phyloP scores from a whole-genome alignment of 2,329 filamentous ascomycete genomes.

The Colletotrichum phormii region DNA sequence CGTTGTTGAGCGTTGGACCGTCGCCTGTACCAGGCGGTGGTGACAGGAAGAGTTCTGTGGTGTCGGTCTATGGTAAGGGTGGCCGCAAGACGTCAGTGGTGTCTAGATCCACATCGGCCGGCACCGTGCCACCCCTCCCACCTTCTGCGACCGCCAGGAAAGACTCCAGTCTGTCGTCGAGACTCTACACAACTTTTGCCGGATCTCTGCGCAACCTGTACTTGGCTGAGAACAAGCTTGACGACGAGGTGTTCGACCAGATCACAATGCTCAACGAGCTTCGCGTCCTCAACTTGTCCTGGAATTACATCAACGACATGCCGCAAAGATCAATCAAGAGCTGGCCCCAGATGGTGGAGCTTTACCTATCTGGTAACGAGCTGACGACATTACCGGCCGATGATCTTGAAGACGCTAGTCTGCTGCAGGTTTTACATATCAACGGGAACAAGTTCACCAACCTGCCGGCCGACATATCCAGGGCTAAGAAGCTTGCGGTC shows the following conservation, averaged over 20 bases:
- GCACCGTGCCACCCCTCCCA: constrained; percentile 61
- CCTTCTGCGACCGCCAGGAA: constrained; percentile 74
- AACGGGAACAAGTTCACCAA: constrained; percentile 99
- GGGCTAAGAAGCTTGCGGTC: constrained; percentile 90
- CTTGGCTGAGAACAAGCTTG: constrained; percentile 92
- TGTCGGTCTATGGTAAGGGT: constrained; percentile 82
- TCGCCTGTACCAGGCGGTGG: constrained; percentile 71
- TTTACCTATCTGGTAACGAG: constrained; percentile 96
- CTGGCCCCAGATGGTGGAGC: constrained; percentile 90
- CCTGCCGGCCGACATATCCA: constrained; percentile 92
- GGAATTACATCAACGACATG: constrained; percentile 94
- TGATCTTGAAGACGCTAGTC: constrained; percentile 89
- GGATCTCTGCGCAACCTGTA: constrained; percentile 86
- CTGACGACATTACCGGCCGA: constrained; percentile 91
- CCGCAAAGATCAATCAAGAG: constrained; percentile 88
- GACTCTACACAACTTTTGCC: constrained; percentile 87
- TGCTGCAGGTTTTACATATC: constrained; percentile 90
- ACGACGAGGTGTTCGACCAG: constrained; percentile 96
- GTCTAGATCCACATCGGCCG: constrained; percentile 69
- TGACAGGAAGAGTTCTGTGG: constrained; percentile 85
- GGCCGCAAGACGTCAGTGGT: constrained; percentile 88
- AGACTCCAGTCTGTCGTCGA: constrained; percentile 87
- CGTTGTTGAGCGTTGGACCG: constrained; percentile 79
- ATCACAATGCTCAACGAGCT: constrained; percentile 85
- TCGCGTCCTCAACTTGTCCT: constrained; percentile 90